Evolutionary conservation across 2,329 filamentous ascomycete genomes (phyloP).

Genomic region (Acephala macrosclerotiorum): DNA sequence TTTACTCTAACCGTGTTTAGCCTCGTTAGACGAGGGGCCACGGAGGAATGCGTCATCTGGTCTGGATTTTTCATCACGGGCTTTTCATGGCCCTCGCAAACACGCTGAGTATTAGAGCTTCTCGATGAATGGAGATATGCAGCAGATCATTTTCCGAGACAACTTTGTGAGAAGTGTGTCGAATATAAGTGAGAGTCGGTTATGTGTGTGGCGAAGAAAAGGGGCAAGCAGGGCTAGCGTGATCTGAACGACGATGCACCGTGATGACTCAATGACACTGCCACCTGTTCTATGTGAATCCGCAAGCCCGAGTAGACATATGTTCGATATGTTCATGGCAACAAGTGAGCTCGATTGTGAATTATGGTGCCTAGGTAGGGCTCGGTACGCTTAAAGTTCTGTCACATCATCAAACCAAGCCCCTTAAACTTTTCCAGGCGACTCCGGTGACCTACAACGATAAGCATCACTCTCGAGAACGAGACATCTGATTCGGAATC

Average conservation of each 20-base stretch:
- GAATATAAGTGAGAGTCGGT: background rate
- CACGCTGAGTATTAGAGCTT: conserved; percentile 34
- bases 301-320: background rate
- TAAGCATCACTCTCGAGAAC: conserved; percentile 10
- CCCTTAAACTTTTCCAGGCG: background rate
- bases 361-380: background rate
- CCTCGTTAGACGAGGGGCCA: conserved; percentile 8
- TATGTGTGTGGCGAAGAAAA: conserved; percentile 6
- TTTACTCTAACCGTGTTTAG: conserved; percentile 27
- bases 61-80: background rate
- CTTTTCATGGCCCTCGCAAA: background rate
- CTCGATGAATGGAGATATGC: conserved; percentile 37
- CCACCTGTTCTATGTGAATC: background rate
- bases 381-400: conserved; percentile 13
- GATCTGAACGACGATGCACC: background rate
- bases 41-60: conserved; percentile 10
- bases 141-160: no score
- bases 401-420: conserved; percentile 16
- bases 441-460: conserved; percentile 2
- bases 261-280: conserved; percentile 3
- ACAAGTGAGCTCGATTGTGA: background rate
- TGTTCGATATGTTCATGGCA: no score
- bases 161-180: conserved; percentile 8
- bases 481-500: background rate
- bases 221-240: conserved; percentile 3